Evolutionary conservation across 2,329 filamentous ascomycete species (phyloP).

Genomic region (Ilyonectria robusta): DNA sequence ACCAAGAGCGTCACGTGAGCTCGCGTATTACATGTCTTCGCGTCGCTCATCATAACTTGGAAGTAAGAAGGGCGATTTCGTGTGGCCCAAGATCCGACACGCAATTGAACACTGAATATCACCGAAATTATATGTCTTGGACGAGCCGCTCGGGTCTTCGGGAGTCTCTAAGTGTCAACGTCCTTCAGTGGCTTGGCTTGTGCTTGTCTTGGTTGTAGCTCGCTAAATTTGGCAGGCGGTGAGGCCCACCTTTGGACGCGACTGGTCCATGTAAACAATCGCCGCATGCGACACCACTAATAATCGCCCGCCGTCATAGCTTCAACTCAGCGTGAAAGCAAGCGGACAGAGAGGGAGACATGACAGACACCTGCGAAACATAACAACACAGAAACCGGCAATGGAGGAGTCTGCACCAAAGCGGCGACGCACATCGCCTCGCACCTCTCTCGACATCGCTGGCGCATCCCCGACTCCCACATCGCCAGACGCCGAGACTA

Average conservation of each 20-base stretch:
- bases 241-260: conserved; percentile 46
- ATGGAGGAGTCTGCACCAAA: conserved; percentile 74
- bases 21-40: conserved; percentile 36
- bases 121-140: background rate
- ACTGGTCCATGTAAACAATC: conserved; percentile 46
- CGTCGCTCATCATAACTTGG: conserved; percentile 8
- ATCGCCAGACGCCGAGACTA: conserved; percentile 49
- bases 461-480: conserved; percentile 53
- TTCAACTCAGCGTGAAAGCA: conserved; percentile 8
- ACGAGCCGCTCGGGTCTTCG: background rate
- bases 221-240: conserved; percentile 40
- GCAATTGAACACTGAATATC: background rate
- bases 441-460: conserved; percentile 47
- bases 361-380: conserved; percentile 27
- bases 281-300: conserved; percentile 41
- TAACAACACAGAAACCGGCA: background rate
- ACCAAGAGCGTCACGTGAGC: conserved; percentile 13
- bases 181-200: conserved; percentile 7
- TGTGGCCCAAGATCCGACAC: background rate
- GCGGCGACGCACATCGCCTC: conserved; percentile 74
- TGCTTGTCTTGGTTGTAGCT: conserved; percentile 5
- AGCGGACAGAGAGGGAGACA: conserved; percentile 6
- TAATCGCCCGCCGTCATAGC: conserved; percentile 17
- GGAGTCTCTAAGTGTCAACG: background rate
- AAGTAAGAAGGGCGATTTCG: background rate